These are phyloP conservation scores for Stephanodiscus minutulus DNA, from an alignment of 108 stramenopile species.

Conservation along the genomic window DNA sequence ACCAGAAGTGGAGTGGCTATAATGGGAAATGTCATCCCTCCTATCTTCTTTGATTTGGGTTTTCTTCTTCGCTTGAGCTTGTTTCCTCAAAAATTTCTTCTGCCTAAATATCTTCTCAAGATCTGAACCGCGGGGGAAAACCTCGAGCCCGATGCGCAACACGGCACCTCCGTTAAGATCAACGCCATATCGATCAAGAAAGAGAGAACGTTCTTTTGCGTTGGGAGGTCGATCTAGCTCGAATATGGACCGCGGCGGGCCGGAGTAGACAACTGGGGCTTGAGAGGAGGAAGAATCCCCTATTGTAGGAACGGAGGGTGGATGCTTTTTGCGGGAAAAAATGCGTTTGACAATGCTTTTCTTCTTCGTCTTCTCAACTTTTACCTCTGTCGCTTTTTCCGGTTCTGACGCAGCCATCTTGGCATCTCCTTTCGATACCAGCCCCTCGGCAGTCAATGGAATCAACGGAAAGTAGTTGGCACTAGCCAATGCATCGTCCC, in stretches of 20 bases:
- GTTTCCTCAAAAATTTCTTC: conserved; percentile 6
- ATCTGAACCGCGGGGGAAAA: conserved; percentile 40
- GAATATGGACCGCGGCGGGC: conserved; percentile 25
- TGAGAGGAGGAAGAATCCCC: neutral
- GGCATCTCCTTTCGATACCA: neutral
- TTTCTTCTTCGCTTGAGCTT: neutral
- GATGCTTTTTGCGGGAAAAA: conserved; percentile 17
- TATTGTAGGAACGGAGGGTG: neutral
- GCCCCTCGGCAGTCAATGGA: conserved; percentile 7
- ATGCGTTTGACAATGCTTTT: conserved; percentile 29
- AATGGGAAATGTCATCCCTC: too few relatives aligned
- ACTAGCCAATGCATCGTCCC: neutral
- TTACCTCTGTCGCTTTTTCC: neutral
- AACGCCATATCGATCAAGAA: conserved; percentile 31
- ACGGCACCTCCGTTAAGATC: conserved; percentile 35
- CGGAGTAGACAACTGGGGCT: neutral
- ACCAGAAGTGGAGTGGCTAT: neutral
- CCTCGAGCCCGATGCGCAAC: conserved; percentile 33
- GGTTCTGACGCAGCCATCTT: neutral
- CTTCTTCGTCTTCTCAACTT: conserved; percentile 4
- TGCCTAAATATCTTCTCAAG: conserved; percentile 34
- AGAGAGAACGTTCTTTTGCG: conserved; percentile 17
- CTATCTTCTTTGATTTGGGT: too few relatives aligned
- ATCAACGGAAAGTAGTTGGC: conserved; percentile 12
- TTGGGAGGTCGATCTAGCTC: conserved; percentile 35